Conservation (phyloP, 2,329 filamentous ascomycete species). For the Atkinsonella hypoxylon region DNA sequence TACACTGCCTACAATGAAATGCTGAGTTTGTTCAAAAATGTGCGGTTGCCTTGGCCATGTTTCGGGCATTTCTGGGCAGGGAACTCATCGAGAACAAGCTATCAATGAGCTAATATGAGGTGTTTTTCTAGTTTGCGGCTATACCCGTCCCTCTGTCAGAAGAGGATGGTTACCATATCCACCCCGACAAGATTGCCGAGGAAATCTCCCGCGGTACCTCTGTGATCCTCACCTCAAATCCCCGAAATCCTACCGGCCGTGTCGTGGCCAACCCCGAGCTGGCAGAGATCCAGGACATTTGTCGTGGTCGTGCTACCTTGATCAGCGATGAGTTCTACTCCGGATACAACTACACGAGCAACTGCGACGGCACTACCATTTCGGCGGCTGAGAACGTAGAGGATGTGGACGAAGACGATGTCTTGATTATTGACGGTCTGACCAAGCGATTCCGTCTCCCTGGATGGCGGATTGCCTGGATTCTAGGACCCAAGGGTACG, state of each 20-base stretch:
- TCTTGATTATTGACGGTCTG: slow-evolving; percentile 87
- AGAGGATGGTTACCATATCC: slow-evolving; percentile 84
- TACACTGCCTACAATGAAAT: slow-evolving; percentile 98
- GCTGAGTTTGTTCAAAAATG: slow-evolving; percentile 87
- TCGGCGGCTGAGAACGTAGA: slow-evolving; percentile 81
- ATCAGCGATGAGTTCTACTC: slow-evolving; percentile 97
- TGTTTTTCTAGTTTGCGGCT: slow-evolving; percentile 54
- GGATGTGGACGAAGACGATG: slow-evolving; percentile 81
- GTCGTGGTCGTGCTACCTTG: slow-evolving; percentile 77
- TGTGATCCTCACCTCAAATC: slow-evolving; percentile 90
- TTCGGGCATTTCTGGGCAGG: not conserved
- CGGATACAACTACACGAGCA: slow-evolving; percentile 88
- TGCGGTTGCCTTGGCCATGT: slow-evolving; percentile 22
- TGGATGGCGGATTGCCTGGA: slow-evolving; percentile 95
- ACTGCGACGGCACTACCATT: slow-evolving; percentile 84
- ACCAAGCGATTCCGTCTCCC: slow-evolving; percentile 95
- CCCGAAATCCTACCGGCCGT: slow-evolving; percentile 84
- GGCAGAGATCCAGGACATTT: slow-evolving; percentile 84
- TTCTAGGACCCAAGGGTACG: slow-evolving; percentile 70
- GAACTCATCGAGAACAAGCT: not conserved
- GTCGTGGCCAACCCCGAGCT: slow-evolving; percentile 78
- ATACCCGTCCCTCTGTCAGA: slow-evolving; percentile 77
- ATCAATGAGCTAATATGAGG: not conserved
- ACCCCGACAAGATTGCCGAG: slow-evolving; percentile 83
- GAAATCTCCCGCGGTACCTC: slow-evolving; percentile 77